These are phyloP conservation scores for Gamarada debralockiae DNA, from an alignment of 495 filamentous ascomycete species.

Conservation along the genomic window DNA sequence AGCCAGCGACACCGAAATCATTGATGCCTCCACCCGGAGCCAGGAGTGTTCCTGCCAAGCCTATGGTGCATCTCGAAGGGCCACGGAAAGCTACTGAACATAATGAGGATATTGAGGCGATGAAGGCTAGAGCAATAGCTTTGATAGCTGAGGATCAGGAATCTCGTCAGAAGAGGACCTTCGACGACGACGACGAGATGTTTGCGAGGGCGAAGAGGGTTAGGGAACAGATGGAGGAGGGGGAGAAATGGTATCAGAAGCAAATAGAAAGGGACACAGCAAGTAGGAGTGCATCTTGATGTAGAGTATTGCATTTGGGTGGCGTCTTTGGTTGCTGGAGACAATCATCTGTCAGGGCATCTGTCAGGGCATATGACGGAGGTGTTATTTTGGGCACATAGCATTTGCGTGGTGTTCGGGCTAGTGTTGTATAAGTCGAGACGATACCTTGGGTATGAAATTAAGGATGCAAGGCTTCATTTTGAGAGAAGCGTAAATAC, in stretches of 20 bases:
- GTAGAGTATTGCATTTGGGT: neutral
- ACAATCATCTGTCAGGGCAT: neutral
- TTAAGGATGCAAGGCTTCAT: no score
- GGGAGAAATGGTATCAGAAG: slow-evolving; percentile 18
- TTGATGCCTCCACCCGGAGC: neutral
- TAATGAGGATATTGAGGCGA: slow-evolving; percentile 12
- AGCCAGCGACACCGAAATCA: slow-evolving; percentile 6
- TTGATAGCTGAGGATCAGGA: slow-evolving; percentile 12
- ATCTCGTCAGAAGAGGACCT: neutral
- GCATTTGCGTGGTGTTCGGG: no score
- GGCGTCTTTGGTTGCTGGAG: neutral
- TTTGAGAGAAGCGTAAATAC: no score
- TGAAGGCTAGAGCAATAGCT: slow-evolving; percentile 20
- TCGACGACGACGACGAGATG: slow-evolving; percentile 23
- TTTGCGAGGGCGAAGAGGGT: slow-evolving; percentile 24
- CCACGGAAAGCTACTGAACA: neutral
- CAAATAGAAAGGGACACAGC: slow-evolving; percentile 8
- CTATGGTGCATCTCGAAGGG: neutral
- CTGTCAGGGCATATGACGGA: neutral
- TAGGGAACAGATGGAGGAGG: slow-evolving; percentile 28
- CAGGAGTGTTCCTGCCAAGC: slow-evolving; percentile 18
- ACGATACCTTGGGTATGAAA: no score
- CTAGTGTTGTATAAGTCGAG: no score
- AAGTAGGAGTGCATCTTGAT: slow-evolving; percentile 11
- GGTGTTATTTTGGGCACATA: neutral